Evolutionary conservation across 208 protist genomes (phyloP), one percentile per base, ranked within the genome.

Genomic region (Acanthamoeba polyphaga): DNA sequence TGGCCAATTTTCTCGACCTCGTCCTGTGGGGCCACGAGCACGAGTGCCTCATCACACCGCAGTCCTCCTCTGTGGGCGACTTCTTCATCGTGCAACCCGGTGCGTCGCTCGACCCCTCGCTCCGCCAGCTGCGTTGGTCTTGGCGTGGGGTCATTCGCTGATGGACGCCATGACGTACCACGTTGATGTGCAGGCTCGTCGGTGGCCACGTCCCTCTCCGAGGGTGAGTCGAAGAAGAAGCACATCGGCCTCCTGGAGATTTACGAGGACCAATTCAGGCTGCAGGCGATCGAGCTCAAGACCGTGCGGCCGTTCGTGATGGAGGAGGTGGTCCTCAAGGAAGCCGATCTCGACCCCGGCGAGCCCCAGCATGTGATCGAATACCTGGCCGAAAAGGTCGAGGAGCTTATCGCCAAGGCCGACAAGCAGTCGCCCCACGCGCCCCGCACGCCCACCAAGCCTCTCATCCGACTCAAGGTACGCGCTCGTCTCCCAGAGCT

Each of bases 11-110:
- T 88, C 95, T 99, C 22, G 98, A 99, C 88, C 97, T 99, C 29
- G 99, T 99, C 15, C 97, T 99, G 82, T 99, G 99, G 99, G 99
- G 99, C 22, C 99, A 99, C 96, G 99, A 99, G 97, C 99, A 99
- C 95, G 99, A 99, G 96, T 99, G 99, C 89, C 96, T 98, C 49
- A 99, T 99, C 96, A 97, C 98, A 43, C 99, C 99, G 68, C 84
- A 97, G 22, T 62, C 74, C 32, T 51, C 32, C 88, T 76, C 95
- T 15, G 49, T 96, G 22, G 95, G 95, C 34, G 97, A 97, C 34
- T 99, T 99, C 96, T 98, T 99, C 43, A 97, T 99, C 6, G 96
- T 98, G 24, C 99, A 99, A 97, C 99, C 99, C 0, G 99, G 99
- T 46, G 12, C 72, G 72, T 80, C 62, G 24, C 62, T 68, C 27